Evolutionary conservation across 805 yeast genomes (phyloP), one percentile per base, ranked within the genome.

Genomic region (Clavispora carvajalis): DNA sequence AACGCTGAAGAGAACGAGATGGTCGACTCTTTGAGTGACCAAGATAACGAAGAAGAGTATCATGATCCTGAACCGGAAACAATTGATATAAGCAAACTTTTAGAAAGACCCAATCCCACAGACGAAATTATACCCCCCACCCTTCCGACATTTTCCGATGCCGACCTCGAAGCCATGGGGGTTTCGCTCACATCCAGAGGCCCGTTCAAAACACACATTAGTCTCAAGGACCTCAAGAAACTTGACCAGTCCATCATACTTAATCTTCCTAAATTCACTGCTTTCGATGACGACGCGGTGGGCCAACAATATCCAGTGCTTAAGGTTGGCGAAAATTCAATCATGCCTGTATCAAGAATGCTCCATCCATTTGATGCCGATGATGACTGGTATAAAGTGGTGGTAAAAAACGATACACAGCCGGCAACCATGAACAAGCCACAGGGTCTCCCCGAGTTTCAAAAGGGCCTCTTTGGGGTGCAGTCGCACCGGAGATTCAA

Each of bases 321-420:
- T 24, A 49, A 54, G 39, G 59, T 70, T 1, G 61, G 53, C 4
- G 61, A 62, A 22, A 42, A 54, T 3, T 57, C 68, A 2, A 55
- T 67, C 36, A 74, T 77, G 3, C 80, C 88, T 2, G 76, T 83
- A 5, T 82, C 91, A 0, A 77, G 85, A 39, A 65, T 86, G 39
- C 60, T 83, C 37, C 72, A 79, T 29, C 84, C 88, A 7, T 58
- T 68, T 37, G 89, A 84, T 41, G 78, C 73, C 22, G 85, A 82
- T 39, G 77, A 74, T 23, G 71, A 65, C 18, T 85, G 82, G 82
- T 73, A 69, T 55, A 75, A 83, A 59, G 55, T 76, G 38, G 60
- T 82, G 3, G 65, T 78, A 39, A 74, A 75, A 41, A 63, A 80
- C 44, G 25, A 11, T 2, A 16, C 12, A 7, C 36, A 16, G 22